A percentile compares a stretch with the other conserved stretches of the same genome.
Evolutionary conservation across 2,329 filamentous ascomycete species (phyloP).

Genomic region (Tolypocladium nubicola): DNA sequence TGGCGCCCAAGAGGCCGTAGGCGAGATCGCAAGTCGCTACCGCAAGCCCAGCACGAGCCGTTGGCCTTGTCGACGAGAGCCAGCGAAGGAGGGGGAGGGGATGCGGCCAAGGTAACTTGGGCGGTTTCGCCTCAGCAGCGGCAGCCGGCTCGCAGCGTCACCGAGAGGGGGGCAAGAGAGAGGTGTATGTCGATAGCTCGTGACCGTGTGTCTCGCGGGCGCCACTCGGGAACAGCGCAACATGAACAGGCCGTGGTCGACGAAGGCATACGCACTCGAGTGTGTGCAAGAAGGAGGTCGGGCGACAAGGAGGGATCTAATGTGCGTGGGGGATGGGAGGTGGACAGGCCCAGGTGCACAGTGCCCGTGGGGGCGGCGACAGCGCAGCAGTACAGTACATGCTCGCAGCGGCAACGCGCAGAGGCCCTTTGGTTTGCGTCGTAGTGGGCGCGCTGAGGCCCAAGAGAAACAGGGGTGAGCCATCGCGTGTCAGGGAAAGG

Average conservation of each 20-base stretch:
- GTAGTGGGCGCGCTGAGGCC: not conserved
- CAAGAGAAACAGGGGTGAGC: constrained; percentile 6
- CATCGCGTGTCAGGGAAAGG: not conserved
- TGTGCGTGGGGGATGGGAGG: not conserved
- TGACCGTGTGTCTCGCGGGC: not conserved
- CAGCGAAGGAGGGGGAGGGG: not conserved
- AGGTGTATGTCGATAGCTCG: not conserved
- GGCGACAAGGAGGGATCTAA: constrained; percentile 6
- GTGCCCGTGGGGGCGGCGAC: not conserved
- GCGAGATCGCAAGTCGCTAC: not conserved
- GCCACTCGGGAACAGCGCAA: not conserved
- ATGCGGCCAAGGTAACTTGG: not conserved
- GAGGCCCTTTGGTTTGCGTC: not conserved
- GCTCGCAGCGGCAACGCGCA: not conserved
- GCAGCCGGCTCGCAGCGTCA: not conserved
- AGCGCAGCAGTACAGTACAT: not conserved
- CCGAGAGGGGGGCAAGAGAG: not conserved
- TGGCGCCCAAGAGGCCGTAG: not conserved
- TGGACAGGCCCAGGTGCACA: not conserved
- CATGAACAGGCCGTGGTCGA: not conserved
- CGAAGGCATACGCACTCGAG: constrained; percentile 2
- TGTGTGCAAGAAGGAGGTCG: constrained; percentile 8
- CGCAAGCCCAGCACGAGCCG: not conserved
- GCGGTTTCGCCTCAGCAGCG: not conserved
- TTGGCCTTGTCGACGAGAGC: not conserved